A percentile compares a stretch with the other conserved stretches of the same genome.
phyloP scores from a whole-genome alignment of 495 filamentous ascomycete species.

The Aspergillus mulundensis region DNA sequence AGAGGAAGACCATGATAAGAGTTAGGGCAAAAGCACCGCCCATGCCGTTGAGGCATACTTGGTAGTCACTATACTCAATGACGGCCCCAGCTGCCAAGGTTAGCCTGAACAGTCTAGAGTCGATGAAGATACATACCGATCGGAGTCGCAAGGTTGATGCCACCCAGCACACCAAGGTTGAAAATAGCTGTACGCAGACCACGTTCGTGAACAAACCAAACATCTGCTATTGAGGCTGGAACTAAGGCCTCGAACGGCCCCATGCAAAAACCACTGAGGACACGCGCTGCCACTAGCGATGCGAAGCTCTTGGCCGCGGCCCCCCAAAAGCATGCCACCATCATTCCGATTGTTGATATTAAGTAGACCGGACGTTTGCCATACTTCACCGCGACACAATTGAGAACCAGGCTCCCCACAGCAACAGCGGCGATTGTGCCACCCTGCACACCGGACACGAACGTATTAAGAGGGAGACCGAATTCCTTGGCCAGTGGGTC shows the following conservation, averaged over 20 bases:
- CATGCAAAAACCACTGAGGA: constrained; percentile 33
- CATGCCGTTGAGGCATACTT: constrained; percentile 33
- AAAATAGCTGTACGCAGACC: constrained; percentile 62
- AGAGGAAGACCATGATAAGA: constrained; percentile 38
- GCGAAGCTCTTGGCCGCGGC: constrained; percentile 50
- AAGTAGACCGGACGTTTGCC: constrained; percentile 63
- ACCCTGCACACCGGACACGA: constrained; percentile 32
- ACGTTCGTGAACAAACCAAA: constrained; percentile 59
- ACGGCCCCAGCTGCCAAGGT: constrained; percentile 23
- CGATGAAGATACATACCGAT: constrained; percentile 28
- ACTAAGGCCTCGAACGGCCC: constrained; percentile 29
- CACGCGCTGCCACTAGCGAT: constrained; percentile 52
- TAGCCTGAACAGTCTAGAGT: background rate
- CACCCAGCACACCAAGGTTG: constrained; percentile 56
- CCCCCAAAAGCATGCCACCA: constrained; percentile 58
- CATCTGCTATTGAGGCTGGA: constrained; percentile 28
- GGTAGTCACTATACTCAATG: constrained; percentile 31
- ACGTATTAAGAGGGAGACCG: constrained; percentile 29
- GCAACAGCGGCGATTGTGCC: constrained; percentile 41
- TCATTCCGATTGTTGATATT: constrained; percentile 52
- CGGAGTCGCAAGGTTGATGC: constrained; percentile 39
- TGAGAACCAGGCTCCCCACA: constrained; percentile 54
- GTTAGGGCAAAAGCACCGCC: constrained; percentile 37
- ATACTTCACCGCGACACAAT: constrained; percentile 60
- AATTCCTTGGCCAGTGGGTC: constrained; percentile 34